These are phyloP conservation scores for Omphalotus olearius DNA, from an alignment of 1,284 basidiomycete species.

Conservation along the genomic window DNA sequence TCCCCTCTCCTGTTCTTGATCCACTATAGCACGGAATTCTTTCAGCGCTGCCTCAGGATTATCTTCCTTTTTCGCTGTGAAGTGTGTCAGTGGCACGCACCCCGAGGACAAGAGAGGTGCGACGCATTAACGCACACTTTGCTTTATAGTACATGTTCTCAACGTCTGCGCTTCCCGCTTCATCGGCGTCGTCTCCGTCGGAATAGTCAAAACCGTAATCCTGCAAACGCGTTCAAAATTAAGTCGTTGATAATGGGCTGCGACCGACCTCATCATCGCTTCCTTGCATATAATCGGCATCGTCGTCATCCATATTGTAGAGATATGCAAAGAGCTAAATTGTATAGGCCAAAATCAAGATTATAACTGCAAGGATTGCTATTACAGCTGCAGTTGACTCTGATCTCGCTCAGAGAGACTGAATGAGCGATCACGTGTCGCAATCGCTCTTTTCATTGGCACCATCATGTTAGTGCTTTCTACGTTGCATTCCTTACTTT, in stretches of 20 bases:
- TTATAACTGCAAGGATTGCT: too few species aligned
- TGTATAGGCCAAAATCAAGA: neutral
- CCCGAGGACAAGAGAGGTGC: neutral
- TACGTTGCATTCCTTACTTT: constrained; percentile 54
- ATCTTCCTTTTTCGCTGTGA: constrained; percentile 87
- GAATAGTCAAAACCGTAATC: constrained; percentile 98
- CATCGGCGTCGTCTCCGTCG: constrained; percentile 81
- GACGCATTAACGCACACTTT: constrained; percentile 62
- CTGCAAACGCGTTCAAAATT: constrained; percentile 36
- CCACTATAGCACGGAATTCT: constrained; percentile 84
- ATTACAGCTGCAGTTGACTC: too few species aligned
- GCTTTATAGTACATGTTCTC: constrained; percentile 99
- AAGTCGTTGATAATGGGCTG: constrained; percentile 13
- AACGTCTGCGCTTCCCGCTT: constrained; percentile 83
- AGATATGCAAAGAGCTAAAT: neutral
- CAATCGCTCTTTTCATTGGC: neutral
- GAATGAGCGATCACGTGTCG: constrained; percentile 1
- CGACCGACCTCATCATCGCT: constrained; percentile 71
- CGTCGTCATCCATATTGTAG: constrained; percentile 75
- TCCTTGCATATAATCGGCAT: constrained; percentile 87
- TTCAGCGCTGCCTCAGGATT: constrained; percentile 85
- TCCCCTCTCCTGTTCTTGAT: constrained; percentile 86
- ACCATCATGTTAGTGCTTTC: constrained; percentile 54
- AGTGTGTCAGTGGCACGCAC: neutral
- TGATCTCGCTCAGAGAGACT: neutral